Base-by-base conservation (phyloP, 2,329 filamentous ascomycete species). In the Colletotrichum navitas region DNA sequence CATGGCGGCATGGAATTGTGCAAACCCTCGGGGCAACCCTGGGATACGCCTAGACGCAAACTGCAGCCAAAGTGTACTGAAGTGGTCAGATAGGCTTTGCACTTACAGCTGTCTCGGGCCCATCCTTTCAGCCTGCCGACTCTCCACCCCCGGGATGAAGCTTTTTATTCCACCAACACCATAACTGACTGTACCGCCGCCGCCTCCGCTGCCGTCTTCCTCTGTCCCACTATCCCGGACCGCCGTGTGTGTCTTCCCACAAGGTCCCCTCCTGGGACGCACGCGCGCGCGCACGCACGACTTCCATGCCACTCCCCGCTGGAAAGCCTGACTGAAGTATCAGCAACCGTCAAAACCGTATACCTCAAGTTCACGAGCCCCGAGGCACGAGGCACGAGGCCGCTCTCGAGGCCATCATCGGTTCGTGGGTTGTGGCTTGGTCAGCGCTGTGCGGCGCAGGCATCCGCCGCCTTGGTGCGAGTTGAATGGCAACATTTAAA, bases 21-120 rank as follows among this genome's bases (percentile, higher is more conserved):
- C 60, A 52, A 63, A 52, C 34, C 34, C 47, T 52, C 47, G 36
- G 12, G 6, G 4, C 5, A 41, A 39, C 14, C 47, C 34, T 12
- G 36, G 8, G 2, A 7, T 12, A 18, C 49, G 43, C 45, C 47
- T 51, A 18, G 32, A 39, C n/a, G 34, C 43, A 14, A 47, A n/a
- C 21, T 7, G n/a, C 43, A 3, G 43, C 43, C 18, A 45, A n/a
- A 11, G 43, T 43, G 39, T 18, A 5, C 16, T 11, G 12, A 16
- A 16, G 14, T 41, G 14, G 16, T 4, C 16, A 72, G 52, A 29
- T 72, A 72, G 52, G n/a, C 54, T 64, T 69, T 49, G 65, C 65
- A 49, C 59, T 39, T 56, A 55, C 60, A 72, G 69, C 65, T 60
- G 59, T 72, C 59, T 34, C 60, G n/a, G 32, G 6, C 29, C 39